These are phyloP conservation scores for Sphagnurus paluster DNA, from an alignment of 1,284 basidiomycete species.

Conservation along the genomic window DNA sequence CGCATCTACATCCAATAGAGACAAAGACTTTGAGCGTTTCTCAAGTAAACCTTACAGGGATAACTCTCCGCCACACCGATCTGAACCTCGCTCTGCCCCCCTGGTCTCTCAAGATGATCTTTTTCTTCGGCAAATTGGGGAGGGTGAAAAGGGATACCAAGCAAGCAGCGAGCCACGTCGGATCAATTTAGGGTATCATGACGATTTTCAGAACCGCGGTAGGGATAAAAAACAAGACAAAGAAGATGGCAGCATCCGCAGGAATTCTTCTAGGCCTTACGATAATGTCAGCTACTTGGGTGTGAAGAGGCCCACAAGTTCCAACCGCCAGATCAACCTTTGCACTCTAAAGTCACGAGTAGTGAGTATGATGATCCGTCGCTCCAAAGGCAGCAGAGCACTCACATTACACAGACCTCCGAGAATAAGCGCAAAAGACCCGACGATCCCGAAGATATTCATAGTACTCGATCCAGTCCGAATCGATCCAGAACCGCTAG, in stretches of 20 bases:
- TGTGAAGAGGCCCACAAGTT: conserved; percentile 10
- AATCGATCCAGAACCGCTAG: not conserved
- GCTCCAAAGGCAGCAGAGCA: not conserved
- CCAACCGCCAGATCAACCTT: conserved; percentile 1
- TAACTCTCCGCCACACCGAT: conserved; percentile 8
- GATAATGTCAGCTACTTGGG: conserved; percentile 15
- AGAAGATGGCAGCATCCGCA: conserved; percentile 8
- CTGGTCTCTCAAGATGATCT: conserved; percentile 36
- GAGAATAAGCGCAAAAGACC: conserved; percentile 11
- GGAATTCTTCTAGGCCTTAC: conserved; percentile 11
- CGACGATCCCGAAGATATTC: conserved; percentile 1
- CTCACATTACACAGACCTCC: conserved; percentile 7
- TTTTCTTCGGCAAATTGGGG: conserved; percentile 31
- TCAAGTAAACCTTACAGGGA: not conserved
- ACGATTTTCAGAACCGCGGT: conserved; percentile 6
- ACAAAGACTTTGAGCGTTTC: conserved; percentile 7
- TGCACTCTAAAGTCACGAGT: conserved; percentile 1
- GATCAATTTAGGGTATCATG: conserved; percentile 5
- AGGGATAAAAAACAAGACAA: conserved; percentile 12
- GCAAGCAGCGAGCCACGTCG: conserved; percentile 8
- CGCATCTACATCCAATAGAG: not conserved
- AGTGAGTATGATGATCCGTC: conserved; percentile 5
- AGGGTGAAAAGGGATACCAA: conserved; percentile 16
- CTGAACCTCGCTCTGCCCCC: conserved; percentile 21
- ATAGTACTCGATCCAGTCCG: not conserved